A percentile compares a stretch with the other conserved stretches of the same genome.
Evolutionary conservation across 805 yeast genomes (phyloP).

Genomic region (Debaryomyces hansenii): DNA sequence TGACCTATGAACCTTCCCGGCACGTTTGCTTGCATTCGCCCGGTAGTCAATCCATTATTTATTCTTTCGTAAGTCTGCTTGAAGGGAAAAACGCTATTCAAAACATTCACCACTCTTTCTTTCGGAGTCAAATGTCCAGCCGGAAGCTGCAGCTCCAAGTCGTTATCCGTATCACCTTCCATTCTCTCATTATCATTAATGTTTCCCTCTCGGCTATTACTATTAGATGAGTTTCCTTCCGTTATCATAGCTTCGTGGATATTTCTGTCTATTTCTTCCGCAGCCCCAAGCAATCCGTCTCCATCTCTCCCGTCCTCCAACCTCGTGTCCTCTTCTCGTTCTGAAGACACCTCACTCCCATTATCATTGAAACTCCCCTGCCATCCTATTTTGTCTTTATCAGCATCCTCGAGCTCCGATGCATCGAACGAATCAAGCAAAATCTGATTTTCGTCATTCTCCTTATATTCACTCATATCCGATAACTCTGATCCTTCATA

Average conservation of each 20-base stretch:
- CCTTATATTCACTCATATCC: not conserved
- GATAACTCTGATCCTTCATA: conserved; percentile 2
- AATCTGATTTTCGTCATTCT: conserved; percentile 1
- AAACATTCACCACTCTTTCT: conserved; percentile 31
- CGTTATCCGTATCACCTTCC: conserved; percentile 8
- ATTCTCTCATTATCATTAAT: not conserved
- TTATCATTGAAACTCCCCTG: not conserved
- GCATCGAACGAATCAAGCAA: conserved; percentile 10
- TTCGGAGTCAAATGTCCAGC: conserved; percentile 22
- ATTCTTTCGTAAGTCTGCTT: conserved; percentile 44
- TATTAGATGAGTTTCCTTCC: conserved; percentile 17
- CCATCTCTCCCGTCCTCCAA: conserved; percentile 2
- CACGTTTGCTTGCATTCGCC: conserved; percentile 40
- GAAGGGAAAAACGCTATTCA: conserved; percentile 36
- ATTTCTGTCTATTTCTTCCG: conserved; percentile 15
- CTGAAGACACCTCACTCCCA: not conserved
- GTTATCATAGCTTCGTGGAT: conserved; percentile 14
- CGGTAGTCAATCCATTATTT: conserved; percentile 41
- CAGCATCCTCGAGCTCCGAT: conserved; percentile 5
- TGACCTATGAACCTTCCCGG: conserved; percentile 48
- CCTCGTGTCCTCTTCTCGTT: conserved; percentile 5
- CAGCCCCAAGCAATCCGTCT: conserved; percentile 2
- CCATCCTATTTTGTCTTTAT: not conserved
- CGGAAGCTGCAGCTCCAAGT: conserved; percentile 30
- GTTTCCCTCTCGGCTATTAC: not conserved